Conservation (phyloP, 306 rosid genomes). For the Fagus sylvatica region DNA sequence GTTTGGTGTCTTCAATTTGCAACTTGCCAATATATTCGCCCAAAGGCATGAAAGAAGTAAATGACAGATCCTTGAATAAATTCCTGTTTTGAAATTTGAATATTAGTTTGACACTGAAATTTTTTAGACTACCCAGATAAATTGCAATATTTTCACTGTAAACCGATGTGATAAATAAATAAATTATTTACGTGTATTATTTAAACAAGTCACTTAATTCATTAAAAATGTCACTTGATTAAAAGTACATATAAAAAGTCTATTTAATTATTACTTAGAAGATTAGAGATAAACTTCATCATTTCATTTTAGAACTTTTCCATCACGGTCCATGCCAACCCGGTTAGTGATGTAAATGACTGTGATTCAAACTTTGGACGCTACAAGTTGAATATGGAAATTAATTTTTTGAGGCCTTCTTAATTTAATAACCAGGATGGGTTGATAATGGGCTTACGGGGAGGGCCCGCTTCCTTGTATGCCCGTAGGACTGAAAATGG, state of each 20-base stretch:
- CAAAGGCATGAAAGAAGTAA: conserved; percentile 19
- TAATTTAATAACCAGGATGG: background rate
- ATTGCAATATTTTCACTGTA: background rate
- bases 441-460: background rate
- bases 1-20: background rate
- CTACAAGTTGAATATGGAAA: too few relatives aligned
- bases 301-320: background rate
- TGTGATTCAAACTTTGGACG: too few relatives aligned
- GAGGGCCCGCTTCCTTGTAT: background rate
- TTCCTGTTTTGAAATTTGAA: conserved; percentile 44
- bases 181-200: too few relatives aligned
- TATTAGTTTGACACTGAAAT: conserved; percentile 12
- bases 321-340: background rate
- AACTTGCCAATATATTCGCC: background rate
- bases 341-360: too few relatives aligned
- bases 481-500: too few relatives aligned
- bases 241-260: too few relatives aligned
- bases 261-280: too few relatives aligned
- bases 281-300: too few relatives aligned
- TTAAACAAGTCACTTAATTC: too few relatives aligned
- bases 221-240: too few relatives aligned
- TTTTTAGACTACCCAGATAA: background rate
- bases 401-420: background rate
- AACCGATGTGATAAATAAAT: too few relatives aligned
- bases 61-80: background rate